phyloP scores from a whole-genome alignment of 306 rosid species.

The Herpetospermum pedunculosum region DNA sequence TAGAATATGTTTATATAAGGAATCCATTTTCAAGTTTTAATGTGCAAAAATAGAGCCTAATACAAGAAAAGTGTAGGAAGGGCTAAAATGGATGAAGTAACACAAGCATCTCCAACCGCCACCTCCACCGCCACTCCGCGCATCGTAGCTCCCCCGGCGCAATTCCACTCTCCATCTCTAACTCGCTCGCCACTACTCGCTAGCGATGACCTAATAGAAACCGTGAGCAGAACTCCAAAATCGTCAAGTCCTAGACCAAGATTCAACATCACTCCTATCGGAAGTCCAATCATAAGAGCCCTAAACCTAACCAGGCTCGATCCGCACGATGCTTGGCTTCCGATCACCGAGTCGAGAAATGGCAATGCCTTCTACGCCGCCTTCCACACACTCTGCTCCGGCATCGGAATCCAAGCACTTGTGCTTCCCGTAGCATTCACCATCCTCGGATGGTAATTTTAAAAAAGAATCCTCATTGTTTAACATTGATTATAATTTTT shows the following conservation, averaged over 20 bases:
- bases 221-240: not conserved
- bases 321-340: constrained; percentile 42
- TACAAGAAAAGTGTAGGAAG: not conserved
- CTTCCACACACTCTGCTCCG: constrained; percentile 40
- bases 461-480: not conserved
- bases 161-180: constrained; percentile 11
- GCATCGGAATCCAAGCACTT: constrained; percentile 48
- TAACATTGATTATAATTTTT: not conserved
- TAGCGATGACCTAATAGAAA: not conserved
- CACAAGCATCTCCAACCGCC: not conserved
- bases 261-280: constrained; percentile 10
- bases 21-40: not conserved
- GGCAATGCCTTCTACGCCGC: constrained; percentile 45
- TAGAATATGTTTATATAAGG: not conserved
- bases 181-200: constrained; percentile 14
- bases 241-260: constrained; percentile 7
- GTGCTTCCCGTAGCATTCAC: constrained; percentile 50
- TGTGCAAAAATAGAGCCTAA: not conserved
- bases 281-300: constrained; percentile 12
- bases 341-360: constrained; percentile 46
- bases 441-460: constrained; percentile 37
- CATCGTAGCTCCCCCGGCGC: constrained; percentile 12
- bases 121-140: not conserved
- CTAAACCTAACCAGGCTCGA: constrained; percentile 7
- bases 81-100: not conserved